phyloP scores from a whole-genome alignment of 352 stramenopile genomes.

The Globisporangium alternatum region DNA sequence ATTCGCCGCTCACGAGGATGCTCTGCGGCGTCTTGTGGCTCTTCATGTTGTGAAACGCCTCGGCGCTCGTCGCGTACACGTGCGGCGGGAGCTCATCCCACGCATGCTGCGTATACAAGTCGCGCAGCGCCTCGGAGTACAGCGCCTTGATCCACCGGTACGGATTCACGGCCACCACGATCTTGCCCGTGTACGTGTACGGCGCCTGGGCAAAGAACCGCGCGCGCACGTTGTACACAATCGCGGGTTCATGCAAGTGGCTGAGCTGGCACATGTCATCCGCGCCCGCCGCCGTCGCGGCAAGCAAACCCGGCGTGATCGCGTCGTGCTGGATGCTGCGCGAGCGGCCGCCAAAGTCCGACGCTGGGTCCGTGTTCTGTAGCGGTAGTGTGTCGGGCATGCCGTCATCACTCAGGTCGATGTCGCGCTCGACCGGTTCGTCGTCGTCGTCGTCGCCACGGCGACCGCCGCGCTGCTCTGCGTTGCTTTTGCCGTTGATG shows the following conservation, averaged over 20 bases:
- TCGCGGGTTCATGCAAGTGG: conserved; percentile 89
- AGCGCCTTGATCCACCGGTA: conserved; percentile 90
- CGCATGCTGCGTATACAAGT: conserved; percentile 61
- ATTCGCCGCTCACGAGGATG: conserved; percentile 86
- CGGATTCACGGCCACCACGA: conserved; percentile 96
- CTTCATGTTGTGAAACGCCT: conserved; percentile 84
- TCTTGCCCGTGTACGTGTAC: conserved; percentile 97
- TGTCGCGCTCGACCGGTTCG: conserved; percentile 36
- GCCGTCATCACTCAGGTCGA: conserved; percentile 67
- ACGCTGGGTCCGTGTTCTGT: conserved; percentile 42
- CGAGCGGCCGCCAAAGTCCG: conserved; percentile 2
- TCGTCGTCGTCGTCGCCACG: conserved; percentile 27
- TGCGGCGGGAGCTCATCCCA: conserved; percentile 82
- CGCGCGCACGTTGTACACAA: conserved; percentile 90
- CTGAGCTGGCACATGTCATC: conserved; percentile 86
- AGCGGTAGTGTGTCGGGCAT: conserved; percentile 80
- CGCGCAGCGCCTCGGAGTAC: conserved; percentile 77
- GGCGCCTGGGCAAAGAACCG: conserved; percentile 85
- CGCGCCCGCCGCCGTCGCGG: conserved; percentile 32
- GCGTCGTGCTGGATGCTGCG: conserved; percentile 17
- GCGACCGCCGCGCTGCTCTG: conserved; percentile 6
- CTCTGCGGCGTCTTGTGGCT: conserved; percentile 69
- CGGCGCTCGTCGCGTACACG: conserved; percentile 87
- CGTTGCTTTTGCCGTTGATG: conserved; percentile 6
- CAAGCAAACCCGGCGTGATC: conserved; percentile 27